Conservation (phyloP, 371 early-diverging fungal genomes). For the Conidiobolus incongruus region DNA sequence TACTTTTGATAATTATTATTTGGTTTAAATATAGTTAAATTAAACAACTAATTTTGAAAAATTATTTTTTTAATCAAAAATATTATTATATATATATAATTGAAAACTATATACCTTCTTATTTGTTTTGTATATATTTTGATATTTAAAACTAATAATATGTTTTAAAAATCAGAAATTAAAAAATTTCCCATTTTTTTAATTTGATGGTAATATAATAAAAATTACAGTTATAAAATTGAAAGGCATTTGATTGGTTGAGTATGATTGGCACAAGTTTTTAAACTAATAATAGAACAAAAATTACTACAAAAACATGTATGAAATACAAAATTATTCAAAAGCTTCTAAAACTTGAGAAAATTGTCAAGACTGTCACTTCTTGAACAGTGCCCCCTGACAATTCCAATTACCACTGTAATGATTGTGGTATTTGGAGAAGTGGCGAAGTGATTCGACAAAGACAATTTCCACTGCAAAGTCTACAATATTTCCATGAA, state of each 20-base stretch:
- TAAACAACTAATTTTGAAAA: too few species aligned
- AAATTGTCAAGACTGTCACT: slow-evolving; percentile 69
- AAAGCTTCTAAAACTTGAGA: slow-evolving; percentile 53
- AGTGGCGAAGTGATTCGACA: slow-evolving; percentile 54
- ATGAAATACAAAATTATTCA: slow-evolving; percentile 71
- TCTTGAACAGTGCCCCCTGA: slow-evolving; percentile 74
- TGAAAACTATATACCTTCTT: too few species aligned
- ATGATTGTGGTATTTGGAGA: slow-evolving; percentile 83
- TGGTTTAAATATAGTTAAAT: too few species aligned
- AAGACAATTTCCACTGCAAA: slow-evolving; percentile 84
- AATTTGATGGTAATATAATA: slow-evolving; percentile 96
- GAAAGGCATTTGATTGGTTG: slow-evolving; percentile 27
- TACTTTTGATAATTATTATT: too few species aligned
- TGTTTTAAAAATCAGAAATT: too few species aligned
- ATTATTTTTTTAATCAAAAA: too few species aligned
- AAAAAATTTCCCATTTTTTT: too few species aligned
- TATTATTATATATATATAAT: too few species aligned
- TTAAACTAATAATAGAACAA: slow-evolving; percentile 15
- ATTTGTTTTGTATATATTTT: too few species aligned
- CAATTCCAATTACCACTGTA: slow-evolving; percentile 78
- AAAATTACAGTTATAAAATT: slow-evolving; percentile 60
- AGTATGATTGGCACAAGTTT: neutral
- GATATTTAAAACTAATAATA: too few species aligned
- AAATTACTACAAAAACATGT: slow-evolving; percentile 77
- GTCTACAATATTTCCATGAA: slow-evolving; percentile 86